These are phyloP conservation scores for Kazachstania sp. DNA, from an alignment of 1,139 yeast species.

Conservation along the genomic window DNA sequence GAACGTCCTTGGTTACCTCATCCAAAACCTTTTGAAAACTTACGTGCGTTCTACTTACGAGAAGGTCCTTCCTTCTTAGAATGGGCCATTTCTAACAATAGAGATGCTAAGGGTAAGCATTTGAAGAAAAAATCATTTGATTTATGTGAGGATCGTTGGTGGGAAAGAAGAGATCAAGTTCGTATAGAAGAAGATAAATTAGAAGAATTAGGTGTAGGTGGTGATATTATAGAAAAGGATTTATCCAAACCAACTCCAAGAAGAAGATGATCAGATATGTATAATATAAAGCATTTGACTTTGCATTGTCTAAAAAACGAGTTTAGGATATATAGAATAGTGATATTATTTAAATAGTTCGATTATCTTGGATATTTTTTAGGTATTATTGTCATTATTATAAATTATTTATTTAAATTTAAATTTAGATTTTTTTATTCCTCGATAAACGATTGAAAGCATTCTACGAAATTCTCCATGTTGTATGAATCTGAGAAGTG, in stretches of 20 bases:
- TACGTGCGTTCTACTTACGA: constrained; percentile 77
- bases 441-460: constrained; percentile 24
- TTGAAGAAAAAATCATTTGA: constrained; percentile 86
- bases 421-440: constrained; percentile 5
- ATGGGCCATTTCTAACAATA: constrained; percentile 83
- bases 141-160: constrained; percentile 89
- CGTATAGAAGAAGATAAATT: constrained; percentile 79
- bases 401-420: neutral
- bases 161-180: constrained; percentile 96
- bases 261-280: constrained; percentile 27
- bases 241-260: constrained; percentile 34
- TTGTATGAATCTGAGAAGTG: constrained; percentile 24
- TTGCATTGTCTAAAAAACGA: neutral
- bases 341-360: too few relatives aligned
- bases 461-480: constrained; percentile 25
- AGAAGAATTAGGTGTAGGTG: constrained; percentile 89
- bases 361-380: too few relatives aligned
- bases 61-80: constrained; percentile 81
- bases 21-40: constrained; percentile 86
- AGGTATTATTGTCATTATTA: neutral
- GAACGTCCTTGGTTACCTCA: constrained; percentile 95
- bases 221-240: constrained; percentile 79
- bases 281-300: neutral
- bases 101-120: constrained; percentile 85
- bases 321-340: too few relatives aligned